Evolutionary conservation across 2,329 filamentous ascomycete species (phyloP), one percentile per base, ranked within the genome.

Genomic region (Colletotrichum nymphaeae): DNA sequence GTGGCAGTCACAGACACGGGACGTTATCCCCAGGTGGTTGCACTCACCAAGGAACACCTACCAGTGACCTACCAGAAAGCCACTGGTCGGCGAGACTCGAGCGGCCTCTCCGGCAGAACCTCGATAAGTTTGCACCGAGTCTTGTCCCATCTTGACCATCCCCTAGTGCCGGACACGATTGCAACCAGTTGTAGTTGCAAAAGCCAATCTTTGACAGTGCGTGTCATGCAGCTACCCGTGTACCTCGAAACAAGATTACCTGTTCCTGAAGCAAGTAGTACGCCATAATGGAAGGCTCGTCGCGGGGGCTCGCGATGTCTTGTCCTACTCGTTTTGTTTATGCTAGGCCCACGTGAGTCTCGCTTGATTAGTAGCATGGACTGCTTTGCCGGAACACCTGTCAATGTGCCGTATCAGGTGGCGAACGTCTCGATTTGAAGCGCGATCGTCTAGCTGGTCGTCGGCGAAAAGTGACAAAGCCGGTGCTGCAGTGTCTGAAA

Each of bases 171-270:
- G 4, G 35, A 62, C 12, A 37, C 16, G 7, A 30, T 35, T 49
- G 35, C 32, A 22, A 57, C 2, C 28, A 56, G 19, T 55, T 24
- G 26, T 14, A 46, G 46, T 42, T 24, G 28, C 37, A 22, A 28
- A 52, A 32, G 42, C 42, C 35, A 26, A 30, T 28, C 9, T 2
- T 56, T 37, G 46, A 49, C 42, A 53, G 52, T 26, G n/a, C 53
- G 19, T 49, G 35, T 24, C 16, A 59, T 72, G 68, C 49, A 60
- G 30, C 32, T 30, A 68, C 2, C 73, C 65, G 73, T 56, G 69
- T 69, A 30, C 63, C 57, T 60, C 59, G 37, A 68, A 72, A 62
- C 30, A 67, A 72, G 42, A 69, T 74, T 73, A 46, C 64, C 49
- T 73, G 73, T 74, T 58, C 60, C 69, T 69, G 60, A 57, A 5